Conservation (phyloP, 2,329 filamentous ascomycete species). For the Paecilomyces formosus region DNA sequence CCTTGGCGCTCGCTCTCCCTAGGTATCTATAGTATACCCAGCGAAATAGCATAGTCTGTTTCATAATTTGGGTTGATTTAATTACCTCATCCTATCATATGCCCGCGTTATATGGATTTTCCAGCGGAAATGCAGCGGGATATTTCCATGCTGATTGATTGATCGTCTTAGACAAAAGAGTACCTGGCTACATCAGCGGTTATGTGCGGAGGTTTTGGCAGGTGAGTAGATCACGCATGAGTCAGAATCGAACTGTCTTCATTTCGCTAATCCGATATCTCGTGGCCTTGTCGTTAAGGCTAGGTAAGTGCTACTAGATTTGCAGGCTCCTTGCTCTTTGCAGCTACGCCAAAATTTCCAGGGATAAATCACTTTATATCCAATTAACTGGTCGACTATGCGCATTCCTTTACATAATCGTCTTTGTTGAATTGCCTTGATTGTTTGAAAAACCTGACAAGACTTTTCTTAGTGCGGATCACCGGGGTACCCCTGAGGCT, state of each 20-base stretch:
- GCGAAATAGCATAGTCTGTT: neutral
- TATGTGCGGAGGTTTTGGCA: conserved; percentile 98
- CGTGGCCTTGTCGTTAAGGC: conserved; percentile 14
- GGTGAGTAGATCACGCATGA: conserved; percentile 47
- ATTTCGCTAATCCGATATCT: neutral
- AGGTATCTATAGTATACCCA: neutral
- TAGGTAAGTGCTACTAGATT: conserved; percentile 15
- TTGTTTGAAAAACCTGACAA: conserved; percentile 4
- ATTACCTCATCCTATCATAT: neutral
- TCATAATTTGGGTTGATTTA: neutral
- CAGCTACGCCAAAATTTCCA: neutral
- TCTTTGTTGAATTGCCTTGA: neutral
- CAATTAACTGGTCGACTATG: neutral
- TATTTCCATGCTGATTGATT: neutral
- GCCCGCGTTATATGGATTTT: neutral
- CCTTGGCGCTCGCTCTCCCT: neutral
- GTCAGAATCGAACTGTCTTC: neutral
- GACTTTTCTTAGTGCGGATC: conserved; percentile 65
- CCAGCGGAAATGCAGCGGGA: neutral
- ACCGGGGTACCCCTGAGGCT: conserved; percentile 79
- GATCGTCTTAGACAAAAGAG: conserved; percentile 58
- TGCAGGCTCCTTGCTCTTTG: neutral
- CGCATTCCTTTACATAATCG: neutral
- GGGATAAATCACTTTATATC: neutral
- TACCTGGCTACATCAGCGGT: conserved; percentile 85